A percentile compares a stretch with the other conserved stretches of the same genome.
Conservation (phyloP, 1,284 basidiomycete genomes). For the Papiliotrema flavescens region DNA sequence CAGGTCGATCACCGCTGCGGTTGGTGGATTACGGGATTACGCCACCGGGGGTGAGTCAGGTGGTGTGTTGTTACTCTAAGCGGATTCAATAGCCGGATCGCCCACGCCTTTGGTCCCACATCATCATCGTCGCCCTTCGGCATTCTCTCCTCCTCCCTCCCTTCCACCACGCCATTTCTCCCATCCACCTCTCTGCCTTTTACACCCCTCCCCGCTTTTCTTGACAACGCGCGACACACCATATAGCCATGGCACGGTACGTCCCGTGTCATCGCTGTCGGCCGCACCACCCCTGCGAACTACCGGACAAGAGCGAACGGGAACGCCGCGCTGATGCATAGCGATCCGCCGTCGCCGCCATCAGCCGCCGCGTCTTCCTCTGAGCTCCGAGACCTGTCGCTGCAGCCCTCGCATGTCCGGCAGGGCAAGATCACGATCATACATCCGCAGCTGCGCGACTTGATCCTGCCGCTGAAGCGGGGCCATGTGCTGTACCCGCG, state of each 20-base stretch:
- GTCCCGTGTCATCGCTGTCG: neutral
- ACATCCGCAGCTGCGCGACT: slow-evolving; percentile 47
- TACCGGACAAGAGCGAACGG: neutral
- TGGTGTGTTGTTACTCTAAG: too few species aligned
- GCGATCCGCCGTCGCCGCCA: slow-evolving; percentile 31
- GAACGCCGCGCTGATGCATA: slow-evolving; percentile 3
- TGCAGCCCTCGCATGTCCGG: slow-evolving; percentile 28
- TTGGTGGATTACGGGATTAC: too few species aligned
- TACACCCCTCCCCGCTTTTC: too few species aligned
- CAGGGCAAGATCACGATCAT: slow-evolving; percentile 41
- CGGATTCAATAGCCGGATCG: too few species aligned
- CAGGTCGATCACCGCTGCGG: too few species aligned
- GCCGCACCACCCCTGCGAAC: neutral
- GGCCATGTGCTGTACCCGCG: slow-evolving; percentile 39
- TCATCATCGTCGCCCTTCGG: too few species aligned
- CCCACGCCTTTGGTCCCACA: too few species aligned
- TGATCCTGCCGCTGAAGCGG: slow-evolving; percentile 37
- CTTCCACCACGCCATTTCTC: too few species aligned
- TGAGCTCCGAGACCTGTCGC: slow-evolving; percentile 38
- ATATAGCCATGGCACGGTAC: slow-evolving; percentile 15
- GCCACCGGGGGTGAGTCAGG: too few species aligned
- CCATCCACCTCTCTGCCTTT: too few species aligned
- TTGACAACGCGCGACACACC: too few species aligned
- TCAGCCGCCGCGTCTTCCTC: slow-evolving; percentile 22
- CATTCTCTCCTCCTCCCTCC: too few species aligned